Base-by-base conservation (phyloP, 176 grass and related monocot genomes). In the Cymbopogon citratus region DNA sequence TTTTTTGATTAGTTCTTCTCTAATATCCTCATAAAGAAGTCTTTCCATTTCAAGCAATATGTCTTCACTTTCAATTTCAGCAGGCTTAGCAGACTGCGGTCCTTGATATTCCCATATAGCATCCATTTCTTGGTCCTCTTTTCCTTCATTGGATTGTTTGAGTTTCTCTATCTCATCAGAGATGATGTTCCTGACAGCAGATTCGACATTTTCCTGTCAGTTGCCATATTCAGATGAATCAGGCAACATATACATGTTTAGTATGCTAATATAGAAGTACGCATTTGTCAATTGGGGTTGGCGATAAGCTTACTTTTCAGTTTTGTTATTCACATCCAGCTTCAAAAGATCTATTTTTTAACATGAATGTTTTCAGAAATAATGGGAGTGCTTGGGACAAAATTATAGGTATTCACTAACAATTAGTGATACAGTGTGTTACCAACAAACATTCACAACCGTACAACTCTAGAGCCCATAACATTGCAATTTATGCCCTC, bases 31-130 rank as follows among this genome's bases (percentile, higher is more conserved):
- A 34, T 95, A 98, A 76, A 98, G 90, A 82, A 93, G 76, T 52
- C 85, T 91, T 87, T 98, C 92, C 90, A 95, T 95, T 87, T 98
- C 96, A 75, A 98, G 80, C 85, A 98, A 89, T 79, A 93, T 36
- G 14, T 98, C 92, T 89, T 93, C 96, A 77, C 79, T 88, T 63
- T 89, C 90, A 75, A 46, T 78, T 40, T 78, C 90, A 76, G 67
- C 74, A 77, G 91, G 79, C 12, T 31, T 83, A 63, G 69, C 63
- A 66, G 66, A 51, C 9, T 83, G 80, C 14, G 63, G 88, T 31
- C 89, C 93, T 70, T 93, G 84, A 78, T 86, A 95, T 78, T 98
- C 92, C 95, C 95, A 98, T 81, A 98, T 91, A 60, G 63, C 5
- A 79, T 93, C 92, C 76, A 51, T 71, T 80, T 86, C 67, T 66